A percentile compares a stretch with the other conserved stretches of the same genome.
Evolutionary conservation across 2,329 filamentous ascomycete species (phyloP).

Genomic region (Talaromyces rugulosus): DNA sequence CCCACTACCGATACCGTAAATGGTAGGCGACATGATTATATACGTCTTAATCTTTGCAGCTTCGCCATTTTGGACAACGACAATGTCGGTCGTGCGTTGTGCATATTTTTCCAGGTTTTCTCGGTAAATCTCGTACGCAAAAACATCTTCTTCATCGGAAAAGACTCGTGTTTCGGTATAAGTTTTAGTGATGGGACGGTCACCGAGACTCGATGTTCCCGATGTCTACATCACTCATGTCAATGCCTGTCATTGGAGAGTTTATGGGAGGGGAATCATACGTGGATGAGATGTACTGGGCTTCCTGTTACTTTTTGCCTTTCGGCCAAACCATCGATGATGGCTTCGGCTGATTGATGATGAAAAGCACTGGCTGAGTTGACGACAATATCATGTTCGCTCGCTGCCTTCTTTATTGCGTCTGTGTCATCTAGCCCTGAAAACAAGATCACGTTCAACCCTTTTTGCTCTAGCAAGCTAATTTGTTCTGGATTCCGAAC

Average conservation of each 20-base stretch:
- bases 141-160: constrained; percentile 45
- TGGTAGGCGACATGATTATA: constrained; percentile 45
- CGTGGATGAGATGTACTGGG: constrained; percentile 39
- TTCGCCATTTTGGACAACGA: constrained; percentile 38
- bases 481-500: constrained; percentile 11
- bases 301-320: constrained; percentile 31
- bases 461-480: neutral
- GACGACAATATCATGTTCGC: constrained; percentile 35
- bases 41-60: constrained; percentile 41
- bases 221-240: neutral
- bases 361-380: constrained; percentile 42
- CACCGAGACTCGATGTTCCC: constrained; percentile 26
- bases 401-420: constrained; percentile 7
- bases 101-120: constrained; percentile 36
- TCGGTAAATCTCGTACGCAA: constrained; percentile 35
- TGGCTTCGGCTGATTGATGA: constrained; percentile 32
- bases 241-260: neutral
- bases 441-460: constrained; percentile 14
- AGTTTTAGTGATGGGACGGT: constrained; percentile 34
- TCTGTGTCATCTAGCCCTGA: constrained; percentile 16
- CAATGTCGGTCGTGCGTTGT: constrained; percentile 45
- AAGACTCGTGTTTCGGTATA: constrained; percentile 32
- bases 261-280: constrained; percentile 10
- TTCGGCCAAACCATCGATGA: constrained; percentile 41
- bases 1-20: constrained; percentile 39